Conservation (phyloP, 352 stramenopile genomes). For the Phytophthora brassicae region DNA sequence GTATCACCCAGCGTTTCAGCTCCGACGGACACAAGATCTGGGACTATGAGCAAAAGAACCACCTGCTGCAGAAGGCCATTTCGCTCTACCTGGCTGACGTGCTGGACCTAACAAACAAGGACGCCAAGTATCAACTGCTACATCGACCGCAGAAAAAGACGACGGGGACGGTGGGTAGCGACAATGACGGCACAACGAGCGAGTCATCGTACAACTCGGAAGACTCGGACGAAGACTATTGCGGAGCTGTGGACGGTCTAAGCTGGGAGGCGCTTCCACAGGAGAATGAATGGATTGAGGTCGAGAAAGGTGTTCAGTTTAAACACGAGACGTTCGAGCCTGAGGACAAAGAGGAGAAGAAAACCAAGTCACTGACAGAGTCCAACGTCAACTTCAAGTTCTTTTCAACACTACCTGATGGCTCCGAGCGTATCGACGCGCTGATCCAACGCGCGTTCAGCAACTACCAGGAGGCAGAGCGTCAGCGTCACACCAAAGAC, state of each 20-base stretch:
- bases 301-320: slow-evolving; percentile 33
- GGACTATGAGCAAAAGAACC: slow-evolving; percentile 39
- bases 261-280: slow-evolving; percentile 40
- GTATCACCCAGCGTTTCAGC: slow-evolving; percentile 40
- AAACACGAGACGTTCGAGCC: slow-evolving; percentile 31
- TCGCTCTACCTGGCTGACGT: slow-evolving; percentile 42
- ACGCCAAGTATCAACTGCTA: slow-evolving; percentile 45
- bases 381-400: slow-evolving; percentile 33
- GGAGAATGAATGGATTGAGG: slow-evolving; percentile 45
- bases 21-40: slow-evolving; percentile 32
- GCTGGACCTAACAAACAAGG: slow-evolving; percentile 38
- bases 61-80: slow-evolving; percentile 53
- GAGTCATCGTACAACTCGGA: slow-evolving; percentile 22
- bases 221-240: slow-evolving; percentile 19
- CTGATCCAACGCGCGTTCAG: slow-evolving; percentile 39
- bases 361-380: slow-evolving; percentile 26
- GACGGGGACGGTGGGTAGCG: slow-evolving; percentile 8
- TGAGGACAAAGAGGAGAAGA: slow-evolving; percentile 23
- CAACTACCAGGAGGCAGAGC: slow-evolving; percentile 38
- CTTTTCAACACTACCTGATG: slow-evolving; percentile 28
- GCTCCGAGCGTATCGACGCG: slow-evolving; percentile 41
- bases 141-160: slow-evolving; percentile 18
- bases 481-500: slow-evolving; percentile 35
- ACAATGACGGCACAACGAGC: slow-evolving; percentile 19
- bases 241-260: slow-evolving; percentile 37